A percentile compares a stretch with the other conserved stretches of the same genome.
Conservation (phyloP, 169 alveolate species). For the Babesia gibsoni region DNA sequence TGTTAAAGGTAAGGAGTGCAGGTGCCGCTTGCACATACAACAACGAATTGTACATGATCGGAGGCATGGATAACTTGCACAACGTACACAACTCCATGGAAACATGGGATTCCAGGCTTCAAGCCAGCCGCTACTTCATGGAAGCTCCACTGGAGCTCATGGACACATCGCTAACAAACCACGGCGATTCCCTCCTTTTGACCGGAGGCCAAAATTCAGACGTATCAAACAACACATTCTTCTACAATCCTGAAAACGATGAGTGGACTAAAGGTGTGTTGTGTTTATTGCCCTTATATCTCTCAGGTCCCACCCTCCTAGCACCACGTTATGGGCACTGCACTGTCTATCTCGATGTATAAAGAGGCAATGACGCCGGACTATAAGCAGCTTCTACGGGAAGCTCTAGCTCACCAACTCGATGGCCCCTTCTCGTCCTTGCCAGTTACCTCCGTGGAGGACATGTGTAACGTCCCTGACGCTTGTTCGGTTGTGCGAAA, state of each 20-base stretch:
- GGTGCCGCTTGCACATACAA: slow-evolving; percentile 79
- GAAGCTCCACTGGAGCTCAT: slow-evolving; percentile 71
- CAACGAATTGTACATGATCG: slow-evolving; percentile 73
- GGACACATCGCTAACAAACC: slow-evolving; percentile 70
- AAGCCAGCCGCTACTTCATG: slow-evolving; percentile 70
- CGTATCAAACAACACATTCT: slow-evolving; percentile 66
- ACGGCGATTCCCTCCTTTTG: slow-evolving; percentile 63
- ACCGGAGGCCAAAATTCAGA: slow-evolving; percentile 78
- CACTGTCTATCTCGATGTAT: slow-evolving; percentile 65
- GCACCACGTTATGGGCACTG: slow-evolving; percentile 79
- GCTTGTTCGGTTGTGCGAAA: slow-evolving; percentile 9
- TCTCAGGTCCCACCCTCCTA: slow-evolving; percentile 69
- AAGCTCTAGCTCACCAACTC: slow-evolving; percentile 2
- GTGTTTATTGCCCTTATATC: background rate
- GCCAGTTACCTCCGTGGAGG: slow-evolving; percentile 1
- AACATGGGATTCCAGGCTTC: slow-evolving; percentile 72
- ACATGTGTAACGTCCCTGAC: background rate
- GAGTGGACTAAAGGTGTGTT: slow-evolving; percentile 69
- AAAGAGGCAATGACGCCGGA: slow-evolving; percentile 10
- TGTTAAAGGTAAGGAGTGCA: slow-evolving; percentile 83
- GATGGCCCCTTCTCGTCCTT: slow-evolving; percentile 9
- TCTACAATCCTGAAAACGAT: slow-evolving; percentile 74
- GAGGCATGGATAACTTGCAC: slow-evolving; percentile 81
- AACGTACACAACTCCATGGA: slow-evolving; percentile 73
- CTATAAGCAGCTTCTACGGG: slow-evolving; percentile 7